Conservation (phyloP, 257 asterid genomes). For the Coffea eugenioides region DNA sequence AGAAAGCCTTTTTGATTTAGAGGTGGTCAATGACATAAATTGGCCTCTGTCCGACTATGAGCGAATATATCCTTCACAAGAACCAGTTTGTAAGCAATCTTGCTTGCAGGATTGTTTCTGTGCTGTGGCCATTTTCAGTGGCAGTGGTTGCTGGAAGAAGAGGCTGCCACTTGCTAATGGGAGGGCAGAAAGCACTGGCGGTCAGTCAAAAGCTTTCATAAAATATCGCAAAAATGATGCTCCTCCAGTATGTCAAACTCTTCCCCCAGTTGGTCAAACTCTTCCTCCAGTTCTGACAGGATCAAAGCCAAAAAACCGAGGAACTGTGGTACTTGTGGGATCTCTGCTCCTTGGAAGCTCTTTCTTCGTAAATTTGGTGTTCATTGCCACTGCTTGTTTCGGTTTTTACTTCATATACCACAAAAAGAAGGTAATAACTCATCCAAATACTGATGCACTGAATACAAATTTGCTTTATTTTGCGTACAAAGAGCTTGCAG, state of each 20-base stretch:
- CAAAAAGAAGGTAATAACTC: neutral
- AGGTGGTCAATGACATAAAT: constrained; percentile 13
- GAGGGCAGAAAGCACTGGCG: constrained; percentile 18
- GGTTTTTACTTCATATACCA: constrained; percentile 23
- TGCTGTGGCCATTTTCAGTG: constrained; percentile 13
- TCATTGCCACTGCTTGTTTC: constrained; percentile 26
- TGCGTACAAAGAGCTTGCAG: constrained; percentile 21
- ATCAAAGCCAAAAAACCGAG: constrained; percentile 8
- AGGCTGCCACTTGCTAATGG: constrained; percentile 68
- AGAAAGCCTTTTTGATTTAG: constrained; percentile 21
- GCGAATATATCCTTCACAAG: neutral
- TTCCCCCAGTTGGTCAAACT: neutral
- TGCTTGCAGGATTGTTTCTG: constrained; percentile 62
- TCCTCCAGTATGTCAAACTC: constrained; percentile 12
- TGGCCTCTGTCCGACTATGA: no score
- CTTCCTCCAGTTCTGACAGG: neutral
- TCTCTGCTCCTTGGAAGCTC: constrained; percentile 55
- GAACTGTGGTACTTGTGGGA: constrained; percentile 26
- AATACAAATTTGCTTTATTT: constrained; percentile 23
- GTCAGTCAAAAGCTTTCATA: neutral
- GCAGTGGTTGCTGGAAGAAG: constrained; percentile 68
- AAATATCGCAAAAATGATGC: constrained; percentile 18
- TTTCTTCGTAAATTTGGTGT: constrained; percentile 33
- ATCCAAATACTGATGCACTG: neutral
- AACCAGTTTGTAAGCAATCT: constrained; percentile 30